These are phyloP conservation scores for Colletotrichum truncatum DNA, from an alignment of 2,329 filamentous ascomycete species.

Conservation along the genomic window DNA sequence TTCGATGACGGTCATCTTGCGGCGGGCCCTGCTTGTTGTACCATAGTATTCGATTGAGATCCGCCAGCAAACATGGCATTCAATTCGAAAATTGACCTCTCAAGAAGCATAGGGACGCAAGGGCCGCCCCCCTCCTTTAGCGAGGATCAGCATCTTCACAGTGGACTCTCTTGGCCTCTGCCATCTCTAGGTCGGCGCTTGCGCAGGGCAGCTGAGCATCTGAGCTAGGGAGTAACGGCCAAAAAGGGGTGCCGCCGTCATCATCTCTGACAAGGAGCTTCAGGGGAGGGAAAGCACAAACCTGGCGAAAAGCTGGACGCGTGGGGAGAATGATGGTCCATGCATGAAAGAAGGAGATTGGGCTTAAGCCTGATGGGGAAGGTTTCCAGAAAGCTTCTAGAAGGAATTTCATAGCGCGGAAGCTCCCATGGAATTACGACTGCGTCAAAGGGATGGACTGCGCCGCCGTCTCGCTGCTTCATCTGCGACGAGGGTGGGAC, in stretches of 20 bases:
- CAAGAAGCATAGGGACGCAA: neutral
- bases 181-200: neutral
- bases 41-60: neutral
- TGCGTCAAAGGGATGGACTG: constrained; percentile 24
- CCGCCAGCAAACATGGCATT: constrained; percentile 12
- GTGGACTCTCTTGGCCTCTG: neutral
- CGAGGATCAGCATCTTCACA: constrained; percentile 8
- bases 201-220: constrained; percentile 13
- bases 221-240: neutral
- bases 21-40: neutral
- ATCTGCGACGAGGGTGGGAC: constrained; percentile 28
- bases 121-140: neutral
- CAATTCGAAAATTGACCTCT: neutral
- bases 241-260: constrained; percentile 23
- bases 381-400: constrained; percentile 46
- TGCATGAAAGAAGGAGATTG: constrained; percentile 38
- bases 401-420: constrained; percentile 22
- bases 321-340: constrained; percentile 35
- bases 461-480: constrained; percentile 26
- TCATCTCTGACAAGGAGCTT: constrained; percentile 23
- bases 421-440: constrained; percentile 17
- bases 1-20: neutral
- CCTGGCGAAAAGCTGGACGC: constrained; percentile 35
- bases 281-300: constrained; percentile 20
- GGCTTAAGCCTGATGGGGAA: constrained; percentile 41